A percentile compares a stretch with the other conserved stretches of the same genome.
Evolutionary conservation across 2,329 filamentous ascomycete species (phyloP).

Genomic region (Rhinocladiella similis): DNA sequence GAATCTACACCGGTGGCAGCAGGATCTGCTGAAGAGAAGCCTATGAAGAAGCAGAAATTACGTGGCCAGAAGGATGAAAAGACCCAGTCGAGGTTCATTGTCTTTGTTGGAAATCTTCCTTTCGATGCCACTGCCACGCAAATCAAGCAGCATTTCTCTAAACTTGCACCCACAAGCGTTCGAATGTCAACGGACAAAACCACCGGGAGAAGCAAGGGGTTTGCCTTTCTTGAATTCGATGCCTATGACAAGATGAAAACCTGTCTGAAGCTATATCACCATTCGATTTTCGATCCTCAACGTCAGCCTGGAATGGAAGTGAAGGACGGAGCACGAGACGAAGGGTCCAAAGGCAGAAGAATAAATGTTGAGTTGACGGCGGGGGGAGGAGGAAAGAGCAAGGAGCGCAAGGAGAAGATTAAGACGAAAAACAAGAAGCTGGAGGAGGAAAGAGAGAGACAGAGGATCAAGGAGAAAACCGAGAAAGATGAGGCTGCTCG

Average conservation of each 20-base stretch:
- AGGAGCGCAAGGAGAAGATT: constrained; percentile 73
- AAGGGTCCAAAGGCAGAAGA: constrained; percentile 54
- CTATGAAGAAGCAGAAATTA: constrained; percentile 31
- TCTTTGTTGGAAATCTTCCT: constrained; percentile 87
- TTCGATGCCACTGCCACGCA: constrained; percentile 73
- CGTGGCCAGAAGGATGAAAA: constrained; percentile 29
- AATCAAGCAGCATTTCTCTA: constrained; percentile 74
- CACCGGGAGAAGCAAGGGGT: constrained; percentile 67
- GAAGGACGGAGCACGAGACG: constrained; percentile 1
- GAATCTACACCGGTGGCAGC: constrained; percentile 16
- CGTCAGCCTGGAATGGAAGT: constrained; percentile 35
- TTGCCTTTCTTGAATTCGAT: constrained; percentile 87
- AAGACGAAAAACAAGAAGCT: constrained; percentile 83
- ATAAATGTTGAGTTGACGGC: constrained; percentile 95
- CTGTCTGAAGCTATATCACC: constrained; percentile 86
- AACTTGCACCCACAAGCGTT: constrained; percentile 68
- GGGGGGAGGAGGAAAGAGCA: constrained; percentile 79
- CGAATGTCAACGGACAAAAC: constrained; percentile 71
- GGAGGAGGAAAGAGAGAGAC: constrained; percentile 64
- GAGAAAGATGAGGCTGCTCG: constrained; percentile 36
- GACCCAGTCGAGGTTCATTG: constrained; percentile 63
- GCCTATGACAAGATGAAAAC: constrained; percentile 88
- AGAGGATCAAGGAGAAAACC: constrained; percentile 40
- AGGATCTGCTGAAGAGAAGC: constrained; percentile 39
- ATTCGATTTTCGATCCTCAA: constrained; percentile 69